Conservation (phyloP, 2,329 filamentous ascomycete species). For the Mycosphaerella arachidis region DNA sequence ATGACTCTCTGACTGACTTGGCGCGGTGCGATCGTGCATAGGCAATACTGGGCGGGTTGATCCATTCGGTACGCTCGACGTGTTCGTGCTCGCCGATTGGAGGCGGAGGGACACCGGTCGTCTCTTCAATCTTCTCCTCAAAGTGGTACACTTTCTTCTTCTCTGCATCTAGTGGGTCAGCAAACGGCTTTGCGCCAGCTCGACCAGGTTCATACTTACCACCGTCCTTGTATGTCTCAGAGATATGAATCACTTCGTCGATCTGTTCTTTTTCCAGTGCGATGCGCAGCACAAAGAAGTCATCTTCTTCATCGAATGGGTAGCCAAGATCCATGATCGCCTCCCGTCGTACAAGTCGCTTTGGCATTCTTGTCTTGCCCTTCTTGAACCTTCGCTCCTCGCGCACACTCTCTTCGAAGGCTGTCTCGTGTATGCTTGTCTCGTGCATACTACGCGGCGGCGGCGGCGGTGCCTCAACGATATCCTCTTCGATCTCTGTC, state of each 20-base stretch:
- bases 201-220: slow-evolving; percentile 31
- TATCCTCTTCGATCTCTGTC: slow-evolving; percentile 20
- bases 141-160: slow-evolving; percentile 35
- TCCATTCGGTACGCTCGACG: slow-evolving; percentile 35
- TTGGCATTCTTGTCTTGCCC: slow-evolving; percentile 85
- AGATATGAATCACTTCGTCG: slow-evolving; percentile 78
- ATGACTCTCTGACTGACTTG: slow-evolving; percentile 22
- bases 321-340: slow-evolving; percentile 82
- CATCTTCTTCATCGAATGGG: slow-evolving; percentile 81
- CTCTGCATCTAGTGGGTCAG: slow-evolving; percentile 27
- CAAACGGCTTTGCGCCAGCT: not conserved
- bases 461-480: slow-evolving; percentile 9
- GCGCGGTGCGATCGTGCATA: slow-evolving; percentile 17
- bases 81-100: slow-evolving; percentile 31
- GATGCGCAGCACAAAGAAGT: slow-evolving; percentile 74
- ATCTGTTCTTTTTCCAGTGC: slow-evolving; percentile 88
- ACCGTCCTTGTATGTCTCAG: slow-evolving; percentile 62
- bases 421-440: slow-evolving; percentile 10
- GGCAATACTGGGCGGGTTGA: slow-evolving; percentile 36
- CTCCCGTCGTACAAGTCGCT: slow-evolving; percentile 70
- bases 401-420: slow-evolving; percentile 23
- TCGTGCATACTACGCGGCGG: slow-evolving; percentile 15
- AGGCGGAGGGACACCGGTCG: slow-evolving; percentile 20
- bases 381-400: slow-evolving; percentile 46
- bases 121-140: slow-evolving; percentile 29